Evolutionary conservation across 2,329 filamentous ascomycete genomes (phyloP).

Genomic region (Fusarium sp.): DNA sequence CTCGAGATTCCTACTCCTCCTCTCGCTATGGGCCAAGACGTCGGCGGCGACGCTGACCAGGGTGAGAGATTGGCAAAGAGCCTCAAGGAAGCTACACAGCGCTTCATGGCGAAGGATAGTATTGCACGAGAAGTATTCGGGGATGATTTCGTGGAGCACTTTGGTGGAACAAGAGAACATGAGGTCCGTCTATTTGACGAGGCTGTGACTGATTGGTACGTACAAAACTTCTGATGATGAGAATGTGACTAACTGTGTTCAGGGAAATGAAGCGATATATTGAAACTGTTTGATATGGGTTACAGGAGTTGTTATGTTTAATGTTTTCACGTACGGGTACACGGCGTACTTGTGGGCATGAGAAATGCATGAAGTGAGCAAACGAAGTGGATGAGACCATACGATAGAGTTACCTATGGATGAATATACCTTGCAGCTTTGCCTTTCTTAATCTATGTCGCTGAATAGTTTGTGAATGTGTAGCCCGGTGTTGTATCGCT

Average conservation of each 20-base stretch:
- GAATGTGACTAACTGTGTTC: conserved; percentile 27
- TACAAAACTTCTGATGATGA: conserved; percentile 37
- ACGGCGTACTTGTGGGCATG: conserved; percentile 30
- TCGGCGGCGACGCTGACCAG: conserved; percentile 76
- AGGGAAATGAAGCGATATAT: conserved; percentile 84
- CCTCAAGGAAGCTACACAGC: conserved; percentile 83
- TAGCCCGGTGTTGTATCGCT: background rate
- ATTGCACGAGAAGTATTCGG: conserved; percentile 95
- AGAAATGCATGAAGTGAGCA: conserved; percentile 16
- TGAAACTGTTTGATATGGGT: conserved; percentile 67
- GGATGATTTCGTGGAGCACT: conserved; percentile 96
- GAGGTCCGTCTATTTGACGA: conserved; percentile 93
- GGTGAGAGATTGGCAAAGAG: conserved; percentile 85
- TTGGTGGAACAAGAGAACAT: conserved; percentile 89
- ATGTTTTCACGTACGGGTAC: conserved; percentile 17
- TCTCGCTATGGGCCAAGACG: conserved; percentile 84
- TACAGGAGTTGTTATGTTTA: conserved; percentile 29
- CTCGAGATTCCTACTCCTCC: conserved; percentile 84
- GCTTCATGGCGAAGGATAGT: conserved; percentile 81
- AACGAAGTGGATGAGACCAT: conserved; percentile 6
- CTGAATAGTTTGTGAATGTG: background rate
- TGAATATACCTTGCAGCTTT: conserved; percentile 36
- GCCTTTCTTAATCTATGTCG: background rate
- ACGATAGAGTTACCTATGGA: conserved; percentile 20
- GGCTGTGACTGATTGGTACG: conserved; percentile 95